A percentile compares a stretch with the other conserved stretches of the same genome.
Evolutionary conservation across 306 rosid species (phyloP).

Genomic region (Vigna mungo): DNA sequence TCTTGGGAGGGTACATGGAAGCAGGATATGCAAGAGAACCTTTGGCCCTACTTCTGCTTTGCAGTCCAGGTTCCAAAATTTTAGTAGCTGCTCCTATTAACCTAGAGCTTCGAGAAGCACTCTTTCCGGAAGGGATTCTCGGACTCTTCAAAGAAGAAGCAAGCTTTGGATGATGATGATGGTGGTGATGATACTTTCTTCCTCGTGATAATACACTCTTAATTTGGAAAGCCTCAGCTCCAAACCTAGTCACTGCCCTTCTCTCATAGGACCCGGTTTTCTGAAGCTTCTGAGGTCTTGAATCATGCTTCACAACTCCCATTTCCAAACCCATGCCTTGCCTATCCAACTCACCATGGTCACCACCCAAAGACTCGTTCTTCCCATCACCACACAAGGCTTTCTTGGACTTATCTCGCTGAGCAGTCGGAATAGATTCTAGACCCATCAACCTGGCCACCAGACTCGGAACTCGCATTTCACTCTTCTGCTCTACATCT

Average conservation of each 20-base stretch:
- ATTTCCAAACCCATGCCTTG: constrained; percentile 58
- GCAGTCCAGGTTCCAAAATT: constrained; percentile 91
- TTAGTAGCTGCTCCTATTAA: constrained; percentile 84
- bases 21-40: constrained; percentile 57
- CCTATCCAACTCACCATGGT: constrained; percentile 48
- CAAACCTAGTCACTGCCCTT: constrained; percentile 71
- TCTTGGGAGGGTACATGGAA: constrained; percentile 49
- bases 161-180: constrained; percentile 64
- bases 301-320: constrained; percentile 61
- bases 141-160: constrained; percentile 76
- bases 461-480: constrained; percentile 74
- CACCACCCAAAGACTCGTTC: constrained; percentile 34
- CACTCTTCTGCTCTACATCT: constrained; percentile 59
- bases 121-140: constrained; percentile 59
- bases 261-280: constrained; percentile 64
- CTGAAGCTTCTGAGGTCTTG: constrained; percentile 90
- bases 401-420: constrained; percentile 65
- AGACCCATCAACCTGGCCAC: constrained; percentile 95
- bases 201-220: constrained; percentile 77
- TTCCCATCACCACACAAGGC: constrained; percentile 50
- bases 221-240: constrained; percentile 75
- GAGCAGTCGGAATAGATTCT: constrained; percentile 71
- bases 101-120: constrained; percentile 68
- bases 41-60: constrained; percentile 60
- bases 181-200: constrained; percentile 54